Base-by-base conservation (phyloP, 2,329 filamentous ascomycete genomes). In the Pezicula radicicola region DNA sequence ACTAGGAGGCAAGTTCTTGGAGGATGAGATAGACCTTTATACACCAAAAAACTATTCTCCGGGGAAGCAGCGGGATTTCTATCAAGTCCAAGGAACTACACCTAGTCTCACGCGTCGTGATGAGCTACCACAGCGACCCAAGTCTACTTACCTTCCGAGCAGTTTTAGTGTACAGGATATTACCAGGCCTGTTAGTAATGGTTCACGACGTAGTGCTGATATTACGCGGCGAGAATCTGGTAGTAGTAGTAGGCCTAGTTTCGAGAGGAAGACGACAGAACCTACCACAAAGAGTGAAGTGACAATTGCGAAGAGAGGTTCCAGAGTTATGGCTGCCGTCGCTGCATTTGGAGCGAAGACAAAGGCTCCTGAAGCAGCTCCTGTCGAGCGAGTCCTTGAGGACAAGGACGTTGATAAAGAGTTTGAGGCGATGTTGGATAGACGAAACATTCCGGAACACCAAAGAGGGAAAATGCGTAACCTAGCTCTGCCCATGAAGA, bases 391-490 rank as follows among this genome's bases (percentile, higher is more conserved):
- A 40, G 37, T 58, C 6, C 49, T 83, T 28, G 73, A 80, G 50
- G 73, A 76, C n/a, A 73, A 76, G 60, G 75, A 83, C 55, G 78
- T 84, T 39, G 74, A 81, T 55, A 72, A 70, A 52, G 79, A 83
- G 56, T 75, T 84, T 45, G 81, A 86, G 61, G 81, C 79, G 3
- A 78, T 83, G 70, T 68, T 96, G 70, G 91, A 96, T 67, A 85
- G 92, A 16, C 83, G 93, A 57, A 96, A 97, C 63, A 96, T 97
- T 50, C 92, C 93, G 3, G 89, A 95, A 64, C 89, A 96, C 58
- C 91, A 96, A 77, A 81, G 93, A 50, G 91, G 93, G 69, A 95
- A 95, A 73, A 97, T 99, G 91, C 83, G 93, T 43, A 92, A 86
- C 51, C 75, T 99, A 54, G 91, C 89, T 56, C 81, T 90, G 58